phyloP scores from a whole-genome alignment of 2,329 filamentous ascomycete genomes.

The Coniella vitis region DNA sequence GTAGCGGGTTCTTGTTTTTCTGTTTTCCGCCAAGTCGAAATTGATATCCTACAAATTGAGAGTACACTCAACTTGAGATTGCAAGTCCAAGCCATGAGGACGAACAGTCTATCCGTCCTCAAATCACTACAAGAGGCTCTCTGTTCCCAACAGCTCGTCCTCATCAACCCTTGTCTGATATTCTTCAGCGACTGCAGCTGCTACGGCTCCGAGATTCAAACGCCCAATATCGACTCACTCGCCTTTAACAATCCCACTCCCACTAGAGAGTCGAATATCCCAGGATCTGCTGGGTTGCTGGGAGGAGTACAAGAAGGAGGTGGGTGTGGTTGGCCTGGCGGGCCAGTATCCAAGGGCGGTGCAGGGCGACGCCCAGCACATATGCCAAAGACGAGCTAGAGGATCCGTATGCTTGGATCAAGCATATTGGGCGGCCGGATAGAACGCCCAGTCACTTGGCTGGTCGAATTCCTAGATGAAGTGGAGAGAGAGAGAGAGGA shows the following conservation, averaged over 20 bases:
- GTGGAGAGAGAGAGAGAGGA: too few species aligned
- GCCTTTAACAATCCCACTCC: conserved; percentile 34
- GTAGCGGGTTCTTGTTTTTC: too few species aligned
- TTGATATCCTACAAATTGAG: too few species aligned
- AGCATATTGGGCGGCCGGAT: conserved; percentile 36
- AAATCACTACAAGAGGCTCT: too few species aligned
- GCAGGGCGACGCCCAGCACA: conserved; percentile 43
- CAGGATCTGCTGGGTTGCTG: conserved; percentile 27
- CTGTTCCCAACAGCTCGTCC: too few species aligned
- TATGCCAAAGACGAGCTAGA: conserved; percentile 57
- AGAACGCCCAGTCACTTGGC: conserved; percentile 23
- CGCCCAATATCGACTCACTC: conserved; percentile 25
- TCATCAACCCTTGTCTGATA: too few species aligned
- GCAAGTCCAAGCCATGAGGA: too few species aligned
- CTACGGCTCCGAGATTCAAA: conserved; percentile 28
- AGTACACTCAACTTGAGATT: too few species aligned
- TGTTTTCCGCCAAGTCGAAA: too few species aligned
- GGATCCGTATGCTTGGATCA: conserved; percentile 59
- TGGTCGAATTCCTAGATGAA: neutral
- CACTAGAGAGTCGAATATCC: conserved; percentile 31
- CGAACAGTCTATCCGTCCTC: too few species aligned
- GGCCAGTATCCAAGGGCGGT: conserved; percentile 36
- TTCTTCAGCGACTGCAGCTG: conserved; percentile 26
- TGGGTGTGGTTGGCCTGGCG: conserved; percentile 50
- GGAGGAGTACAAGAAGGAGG: conserved; percentile 40